Evolutionary conservation across 805 yeast genomes (phyloP), one percentile per base, ranked within the genome.

Genomic region (Brettanomyces nanus): DNA sequence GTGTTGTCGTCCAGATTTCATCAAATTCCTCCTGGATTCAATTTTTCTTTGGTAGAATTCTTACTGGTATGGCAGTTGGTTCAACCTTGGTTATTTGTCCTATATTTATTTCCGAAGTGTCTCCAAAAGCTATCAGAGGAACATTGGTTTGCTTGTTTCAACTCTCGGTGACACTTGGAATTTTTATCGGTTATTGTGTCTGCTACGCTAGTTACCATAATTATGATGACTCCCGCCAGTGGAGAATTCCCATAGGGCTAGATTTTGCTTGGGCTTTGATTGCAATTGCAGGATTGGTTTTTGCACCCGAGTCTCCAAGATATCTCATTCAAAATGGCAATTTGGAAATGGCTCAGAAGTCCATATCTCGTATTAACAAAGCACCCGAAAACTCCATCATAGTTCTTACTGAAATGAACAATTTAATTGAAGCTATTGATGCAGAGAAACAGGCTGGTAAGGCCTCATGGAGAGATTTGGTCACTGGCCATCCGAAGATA

Each of bases 81-180:
- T 64, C 69, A 30, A 67, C 71, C 35, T 57, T 77, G 11, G 78
- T 73, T 18, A 54, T 72, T 23, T 64, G 70, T 25, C 79, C 79
- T 23, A 62, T 73, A 61, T 71, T 79, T 58, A 77, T 80, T 49
- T 70, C 81, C 28, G 89, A 80, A 58, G 68, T 78, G 40, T 62
- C 86, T 40, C 89, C 89, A 52, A 78, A 76, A 48, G 73, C 70
- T 38, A 61, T 80, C 31, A 75, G 87, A 73, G 86, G 86, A 58
- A 67, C 83, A 28, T 66, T 80, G 42, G 85, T 80, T 37, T 73
- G 80, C 29, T 72, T 77, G 49, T 80, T 71, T 67, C 87, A 80
- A 61, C 65, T 80, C 56, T 74, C 71, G 71, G 72, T 79, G 46
- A 79, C 86, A 29, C 61, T 74, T 35, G 87, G 86, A 65, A 80